Conservation (phyloP, 495 filamentous ascomycete genomes). For the Astrothelium macrocarpum region DNA sequence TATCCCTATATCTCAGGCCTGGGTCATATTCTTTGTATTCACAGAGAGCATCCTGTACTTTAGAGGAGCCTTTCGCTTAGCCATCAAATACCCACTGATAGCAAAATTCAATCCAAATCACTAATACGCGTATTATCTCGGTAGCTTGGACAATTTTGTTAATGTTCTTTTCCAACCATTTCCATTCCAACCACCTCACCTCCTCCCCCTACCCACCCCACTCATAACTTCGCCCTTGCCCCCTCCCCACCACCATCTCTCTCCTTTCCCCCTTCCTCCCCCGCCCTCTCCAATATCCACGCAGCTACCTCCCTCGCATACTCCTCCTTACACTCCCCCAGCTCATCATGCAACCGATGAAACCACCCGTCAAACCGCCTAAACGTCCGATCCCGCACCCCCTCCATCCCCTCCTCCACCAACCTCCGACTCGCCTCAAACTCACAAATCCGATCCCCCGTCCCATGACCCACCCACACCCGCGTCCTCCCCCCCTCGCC, state of each 20-base stretch:
- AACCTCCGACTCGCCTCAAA: conserved; percentile 52
- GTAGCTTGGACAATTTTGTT: neutral
- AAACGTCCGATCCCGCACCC: conserved; percentile 56
- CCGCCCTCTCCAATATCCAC: conserved; percentile 55
- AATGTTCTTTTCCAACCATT: neutral
- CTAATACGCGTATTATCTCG: too few species aligned
- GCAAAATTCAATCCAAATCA: neutral
- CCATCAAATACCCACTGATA: neutral
- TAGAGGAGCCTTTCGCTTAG: neutral
- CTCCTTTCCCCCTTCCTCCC: neutral
- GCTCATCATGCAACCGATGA: conserved; percentile 70
- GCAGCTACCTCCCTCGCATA: conserved; percentile 62
- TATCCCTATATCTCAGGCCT: neutral
- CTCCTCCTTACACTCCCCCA: conserved; percentile 46
- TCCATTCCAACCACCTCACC: neutral
- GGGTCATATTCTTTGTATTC: neutral
- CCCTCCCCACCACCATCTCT: neutral
- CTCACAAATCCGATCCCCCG: conserved; percentile 54
- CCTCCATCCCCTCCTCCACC: conserved; percentile 35
- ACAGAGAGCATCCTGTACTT: neutral
- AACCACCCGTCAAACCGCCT: conserved; percentile 67
- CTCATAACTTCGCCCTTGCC: neutral
- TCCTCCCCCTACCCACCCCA: neutral
- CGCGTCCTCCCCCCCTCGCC: conserved; percentile 31
- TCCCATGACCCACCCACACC: conserved; percentile 60